Percentiles rank a stretch among this genome's conserved stretches.
Conservation (phyloP, 768 basidiomycete genomes). For the Phaeotremella skinneri region DNA sequence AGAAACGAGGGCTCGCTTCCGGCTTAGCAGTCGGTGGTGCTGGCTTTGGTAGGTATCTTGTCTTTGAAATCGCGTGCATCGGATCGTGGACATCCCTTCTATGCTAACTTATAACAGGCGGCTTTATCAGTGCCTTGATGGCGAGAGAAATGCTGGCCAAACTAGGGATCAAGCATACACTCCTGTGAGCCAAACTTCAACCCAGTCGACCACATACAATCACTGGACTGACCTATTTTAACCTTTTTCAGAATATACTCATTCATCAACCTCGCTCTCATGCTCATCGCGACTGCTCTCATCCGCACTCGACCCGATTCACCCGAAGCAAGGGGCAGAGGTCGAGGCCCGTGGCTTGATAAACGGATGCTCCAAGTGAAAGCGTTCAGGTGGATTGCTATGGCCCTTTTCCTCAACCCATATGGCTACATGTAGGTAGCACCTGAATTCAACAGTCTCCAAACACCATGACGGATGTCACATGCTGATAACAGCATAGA, state of each 20-base stretch:
- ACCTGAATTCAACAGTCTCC: not conserved
- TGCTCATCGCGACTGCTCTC: not conserved
- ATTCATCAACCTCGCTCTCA: not conserved
- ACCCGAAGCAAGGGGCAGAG: conserved; percentile 1
- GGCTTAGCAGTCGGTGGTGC: conserved; percentile 2
- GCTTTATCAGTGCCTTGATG: not conserved
- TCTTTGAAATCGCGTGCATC: too few relatives aligned
- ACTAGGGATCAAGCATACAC: conserved; percentile 1
- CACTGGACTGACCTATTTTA: too few relatives aligned
- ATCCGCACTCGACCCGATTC: conserved; percentile 1
- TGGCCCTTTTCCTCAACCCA: conserved; percentile 1
- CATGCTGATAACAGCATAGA: not conserved
- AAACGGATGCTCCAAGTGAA: not conserved
- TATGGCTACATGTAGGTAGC: not conserved
- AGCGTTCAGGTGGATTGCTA: not conserved
- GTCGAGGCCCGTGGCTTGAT: conserved; percentile 1
- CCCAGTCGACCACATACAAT: not conserved
- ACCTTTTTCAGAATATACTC: not conserved
- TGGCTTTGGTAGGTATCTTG: not conserved
- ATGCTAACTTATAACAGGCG: too few relatives aligned
- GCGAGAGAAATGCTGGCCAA: not conserved
- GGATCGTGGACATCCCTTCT: too few relatives aligned
- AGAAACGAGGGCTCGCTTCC: conserved; percentile 1
- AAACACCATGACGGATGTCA: not conserved
- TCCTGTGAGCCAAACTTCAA: not conserved